Evolutionary conservation across 2,329 filamentous ascomycete species (phyloP), one percentile per base, ranked within the genome.

Genomic region (Ramularia collo-cygni): DNA sequence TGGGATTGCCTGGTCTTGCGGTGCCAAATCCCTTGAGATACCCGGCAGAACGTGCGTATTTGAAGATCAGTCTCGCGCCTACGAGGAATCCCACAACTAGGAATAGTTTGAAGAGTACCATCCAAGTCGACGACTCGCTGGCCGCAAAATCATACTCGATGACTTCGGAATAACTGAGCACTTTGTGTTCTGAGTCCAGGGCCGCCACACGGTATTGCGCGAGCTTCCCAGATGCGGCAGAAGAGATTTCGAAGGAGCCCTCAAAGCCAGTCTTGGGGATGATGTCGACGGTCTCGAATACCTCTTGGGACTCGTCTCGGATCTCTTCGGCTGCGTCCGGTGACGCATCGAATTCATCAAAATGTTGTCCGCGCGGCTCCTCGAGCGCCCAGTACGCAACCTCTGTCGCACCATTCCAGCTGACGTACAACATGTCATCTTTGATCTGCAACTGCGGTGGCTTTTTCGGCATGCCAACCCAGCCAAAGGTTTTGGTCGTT

Each of bases 241-340:
- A 24, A 4, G 49, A 45, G 10, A 54, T 37, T 9, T 47, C 37
- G 38, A 55, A 52, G 4, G 31, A 27, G 15, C 42, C 52, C 42
- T 58, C 55, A 33, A 58, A 58, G 7, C 47, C 48, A 8, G 44
- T 34, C 30, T 48, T 53, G 4, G 43, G 38, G 5, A 51, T 32
- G n/a, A 47, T 38, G 28, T 50, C 48, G 28, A 56, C 38, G 15
- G 28, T 44, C 18, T 43, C 34, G 12, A 47, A 48, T 4, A 18
- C 8, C 4, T 19, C 18, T 6, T 8, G 15, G 9, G 37, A n/a
- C 12, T 44, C 36, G 2, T 15, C 26, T 90, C 45, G 78, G 79
- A 35, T 88, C 88, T 13, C 80, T 85, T 52, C 89, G 85, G 63
- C 75, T 89, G 38, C 83, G 86, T 30, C 79, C 79, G 47, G 72